Conservation (phyloP, 768 basidiomycete genomes). For the Lepiota subincarnata region DNA sequence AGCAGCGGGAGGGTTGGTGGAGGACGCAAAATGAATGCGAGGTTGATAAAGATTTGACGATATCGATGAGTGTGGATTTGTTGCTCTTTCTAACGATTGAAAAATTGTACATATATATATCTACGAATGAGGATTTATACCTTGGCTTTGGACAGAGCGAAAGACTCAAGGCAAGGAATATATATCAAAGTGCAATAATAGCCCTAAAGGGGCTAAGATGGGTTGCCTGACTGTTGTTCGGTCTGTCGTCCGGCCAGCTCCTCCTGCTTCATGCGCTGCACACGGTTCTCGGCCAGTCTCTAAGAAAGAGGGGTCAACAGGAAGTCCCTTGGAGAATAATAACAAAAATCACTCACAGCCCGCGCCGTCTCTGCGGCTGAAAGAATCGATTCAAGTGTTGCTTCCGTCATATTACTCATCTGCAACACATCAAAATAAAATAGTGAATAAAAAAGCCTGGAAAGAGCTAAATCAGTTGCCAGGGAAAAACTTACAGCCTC, state of each 20-base stretch:
- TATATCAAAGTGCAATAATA: slow-evolving; percentile 2
- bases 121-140: background rate
- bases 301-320: slow-evolving; percentile 20
- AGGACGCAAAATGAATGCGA: background rate
- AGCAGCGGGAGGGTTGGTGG: background rate
- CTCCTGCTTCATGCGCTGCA: slow-evolving; percentile 42
- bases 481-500: slow-evolving; percentile 37
- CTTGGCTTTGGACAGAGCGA: background rate
- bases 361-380: slow-evolving; percentile 55
- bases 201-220: slow-evolving; percentile 27
- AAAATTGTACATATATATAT: background rate
- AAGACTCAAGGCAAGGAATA: background rate
- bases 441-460: background rate
- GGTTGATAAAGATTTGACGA: background rate
- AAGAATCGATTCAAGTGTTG: slow-evolving; percentile 59
- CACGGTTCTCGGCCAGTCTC: slow-evolving; percentile 50
- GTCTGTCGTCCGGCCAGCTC: slow-evolving; percentile 26
- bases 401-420: slow-evolving; percentile 66
- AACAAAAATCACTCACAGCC: slow-evolving; percentile 36
- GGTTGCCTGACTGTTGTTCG: slow-evolving; percentile 24
- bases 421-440: slow-evolving; percentile 23
- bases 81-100: background rate
- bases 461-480: background rate
- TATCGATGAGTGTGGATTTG: background rate
- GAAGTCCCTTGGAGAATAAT: slow-evolving; percentile 21